Evolutionary conservation across 2,329 filamentous ascomycete genomes (phyloP).

Genomic region (Tolypocladium ophioglossoides): DNA sequence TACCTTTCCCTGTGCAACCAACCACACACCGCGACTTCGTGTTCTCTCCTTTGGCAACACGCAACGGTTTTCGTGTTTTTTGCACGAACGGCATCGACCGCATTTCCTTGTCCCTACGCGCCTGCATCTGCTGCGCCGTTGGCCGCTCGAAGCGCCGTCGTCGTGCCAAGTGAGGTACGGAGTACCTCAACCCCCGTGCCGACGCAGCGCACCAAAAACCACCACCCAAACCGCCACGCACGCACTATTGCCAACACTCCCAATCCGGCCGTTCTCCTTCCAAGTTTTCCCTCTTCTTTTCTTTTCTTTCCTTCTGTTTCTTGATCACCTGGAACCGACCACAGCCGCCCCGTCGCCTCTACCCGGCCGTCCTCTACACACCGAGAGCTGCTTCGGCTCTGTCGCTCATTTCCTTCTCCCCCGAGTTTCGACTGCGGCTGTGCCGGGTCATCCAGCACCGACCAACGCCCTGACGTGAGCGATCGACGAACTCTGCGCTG

Average conservation of each 20-base stretch:
- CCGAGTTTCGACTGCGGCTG: slow-evolving; percentile 7
- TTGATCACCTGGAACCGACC: not conserved
- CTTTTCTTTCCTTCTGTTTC: slow-evolving; percentile 3
- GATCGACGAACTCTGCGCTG: slow-evolving; percentile 1
- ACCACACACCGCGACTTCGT: not conserved
- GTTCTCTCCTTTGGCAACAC: not conserved
- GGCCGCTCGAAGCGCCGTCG: not conserved
- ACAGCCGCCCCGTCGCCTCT: not conserved
- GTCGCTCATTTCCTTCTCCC: slow-evolving; percentile 6
- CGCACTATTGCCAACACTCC: no score
- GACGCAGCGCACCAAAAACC: not conserved
- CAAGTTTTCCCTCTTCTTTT: not conserved
- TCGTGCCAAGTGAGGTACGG: no score
- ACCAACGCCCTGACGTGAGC: no score
- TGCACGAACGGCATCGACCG: not conserved
- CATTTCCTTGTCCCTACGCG: not conserved
- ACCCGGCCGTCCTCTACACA: not conserved
- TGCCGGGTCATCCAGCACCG: slow-evolving; percentile 3
- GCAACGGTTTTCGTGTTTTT: not conserved
- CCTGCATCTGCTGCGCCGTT: not conserved
- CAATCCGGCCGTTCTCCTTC: not conserved
- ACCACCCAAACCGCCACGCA: not conserved
- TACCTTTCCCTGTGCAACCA: not conserved
- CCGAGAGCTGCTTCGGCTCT: slow-evolving; percentile 1
- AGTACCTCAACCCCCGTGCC: no score